Base-by-base conservation (phyloP, 148 eudicot genomes). In the Salicornia ramosissima region DNA sequence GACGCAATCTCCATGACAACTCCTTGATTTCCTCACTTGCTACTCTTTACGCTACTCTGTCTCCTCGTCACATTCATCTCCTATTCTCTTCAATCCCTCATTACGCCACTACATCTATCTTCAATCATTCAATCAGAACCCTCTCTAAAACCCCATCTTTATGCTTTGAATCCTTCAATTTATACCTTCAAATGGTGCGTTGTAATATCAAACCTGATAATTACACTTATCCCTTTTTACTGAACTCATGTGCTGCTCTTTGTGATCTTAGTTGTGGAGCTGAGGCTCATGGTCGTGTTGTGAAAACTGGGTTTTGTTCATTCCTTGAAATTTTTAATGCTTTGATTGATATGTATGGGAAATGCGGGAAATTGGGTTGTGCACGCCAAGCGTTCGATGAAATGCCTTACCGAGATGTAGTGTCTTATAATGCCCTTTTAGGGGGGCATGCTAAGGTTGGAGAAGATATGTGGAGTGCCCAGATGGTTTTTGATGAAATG, bases 261-360 rank as follows among this genome's bases (percentile, higher is more conserved):
- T 60, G 69, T 66, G 75, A 60, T 29, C 50, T 54, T 50, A 67
- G 64, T 33, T 42, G 63, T 18, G 84, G 81, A 8, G 12, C 25
- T 19, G 84, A 78, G 68, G 69, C 75, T 67, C 79, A 78, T 45
- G 54, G 74, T 4, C 73, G 81, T 5, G 59, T 64, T 64, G 2
- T 71, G 10, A 81, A 68, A 71, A 28, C 81, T 75, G 85, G 85
- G 67, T 75, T 72, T 79, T 60, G 77, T 53, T 72, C 51, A 31
- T 10, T 72, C 70, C 6, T 79, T 63, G 79, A 71, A 67, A 55
- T 74, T 53, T 71, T 34, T 21, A 78, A 81, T 31, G 77, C 81
- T 10, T 65, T 76, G 75, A 61, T 82, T 73, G 82, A 72, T 40
- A 77, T 82, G 80, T 82, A 82, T 58, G 80, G 83, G 13, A 82